Evolutionary conservation across 805 yeast species (phyloP).

Genomic region (Saccharomycopsis capsularis): DNA sequence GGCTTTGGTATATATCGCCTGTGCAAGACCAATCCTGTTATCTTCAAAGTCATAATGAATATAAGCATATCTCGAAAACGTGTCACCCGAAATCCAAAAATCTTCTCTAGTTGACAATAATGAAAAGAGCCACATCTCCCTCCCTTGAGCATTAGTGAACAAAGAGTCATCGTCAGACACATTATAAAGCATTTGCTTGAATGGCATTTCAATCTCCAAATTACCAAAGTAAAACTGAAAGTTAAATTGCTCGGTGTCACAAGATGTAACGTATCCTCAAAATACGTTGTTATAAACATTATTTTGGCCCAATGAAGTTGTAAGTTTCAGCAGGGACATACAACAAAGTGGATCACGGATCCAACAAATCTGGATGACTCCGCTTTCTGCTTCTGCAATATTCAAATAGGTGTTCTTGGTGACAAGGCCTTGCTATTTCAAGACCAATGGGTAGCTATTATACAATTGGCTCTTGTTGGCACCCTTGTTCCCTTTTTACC

Average conservation of each 20-base stretch:
- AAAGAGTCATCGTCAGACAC: conserved; percentile 35
- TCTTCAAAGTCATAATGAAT: conserved; percentile 48
- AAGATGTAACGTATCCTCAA: conserved; percentile 18
- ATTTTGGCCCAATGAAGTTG: conserved; percentile 26
- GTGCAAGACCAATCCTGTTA: conserved; percentile 39
- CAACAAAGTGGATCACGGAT: conserved; percentile 38
- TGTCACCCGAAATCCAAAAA: conserved; percentile 45
- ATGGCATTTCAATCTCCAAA: conserved; percentile 26
- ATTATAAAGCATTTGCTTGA: conserved; percentile 22
- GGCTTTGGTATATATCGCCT: conserved; percentile 32
- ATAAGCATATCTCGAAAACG: conserved; percentile 46
- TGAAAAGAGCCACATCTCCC: conserved; percentile 39
- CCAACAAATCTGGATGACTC: conserved; percentile 35
- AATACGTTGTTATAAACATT: conserved; percentile 30
- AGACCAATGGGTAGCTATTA: conserved; percentile 27
- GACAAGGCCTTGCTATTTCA: conserved; percentile 38
- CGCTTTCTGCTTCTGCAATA: conserved; percentile 33
- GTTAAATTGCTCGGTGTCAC: conserved; percentile 31
- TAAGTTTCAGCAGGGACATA: conserved; percentile 37
- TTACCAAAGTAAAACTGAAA: conserved; percentile 43
- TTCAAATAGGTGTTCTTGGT: conserved; percentile 47
- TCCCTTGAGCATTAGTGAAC: conserved; percentile 33
- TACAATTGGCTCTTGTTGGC: conserved; percentile 27
- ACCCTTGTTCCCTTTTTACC: conserved; percentile 15
- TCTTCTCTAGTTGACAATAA: conserved; percentile 31